Percentiles rank a stretch among this genome's conserved stretches.
Evolutionary conservation across 768 basidiomycete genomes (phyloP).

Genomic region (Boletellus ananiceps): DNA sequence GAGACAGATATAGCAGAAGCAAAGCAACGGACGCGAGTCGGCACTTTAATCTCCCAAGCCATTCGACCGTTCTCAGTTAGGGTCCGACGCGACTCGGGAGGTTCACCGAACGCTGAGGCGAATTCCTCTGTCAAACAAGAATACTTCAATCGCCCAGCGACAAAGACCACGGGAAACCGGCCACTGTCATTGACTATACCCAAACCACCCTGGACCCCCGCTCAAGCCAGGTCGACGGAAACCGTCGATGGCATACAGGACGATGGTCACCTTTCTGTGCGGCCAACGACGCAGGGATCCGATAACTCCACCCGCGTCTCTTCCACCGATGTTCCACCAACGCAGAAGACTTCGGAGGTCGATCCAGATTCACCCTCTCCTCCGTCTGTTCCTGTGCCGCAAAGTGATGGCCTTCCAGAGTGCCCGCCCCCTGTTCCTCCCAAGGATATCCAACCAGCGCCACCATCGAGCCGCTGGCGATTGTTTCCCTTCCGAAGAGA

Average conservation of each 20-base stretch:
- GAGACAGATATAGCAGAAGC: slow-evolving; percentile 32
- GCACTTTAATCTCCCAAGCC: slow-evolving; percentile 51
- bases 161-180: slow-evolving; percentile 13
- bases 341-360: slow-evolving; percentile 5
- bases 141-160: slow-evolving; percentile 15
- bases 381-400: slow-evolving; percentile 7
- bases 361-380: slow-evolving; percentile 11
- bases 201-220: slow-evolving; percentile 15
- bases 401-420: slow-evolving; percentile 16
- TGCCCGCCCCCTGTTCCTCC: slow-evolving; percentile 28
- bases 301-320: slow-evolving; percentile 16
- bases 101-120: slow-evolving; percentile 28
- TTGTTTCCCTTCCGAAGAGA: slow-evolving; percentile 48
- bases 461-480: slow-evolving; percentile 40
- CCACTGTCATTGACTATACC: slow-evolving; percentile 21
- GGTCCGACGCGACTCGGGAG: slow-evolving; percentile 34
- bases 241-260: slow-evolving; percentile 13
- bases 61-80: slow-evolving; percentile 45
- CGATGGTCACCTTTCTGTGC: slow-evolving; percentile 1
- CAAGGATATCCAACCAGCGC: slow-evolving; percentile 24
- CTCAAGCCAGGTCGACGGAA: slow-evolving; percentile 28
- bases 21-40: slow-evolving; percentile 44
- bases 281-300: slow-evolving; percentile 7
- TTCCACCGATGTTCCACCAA: slow-evolving; percentile 7
- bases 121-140: slow-evolving; percentile 17